These are phyloP conservation scores for Neonectria faginata DNA, from an alignment of 2,329 filamentous ascomycete species.

Conservation along the genomic window DNA sequence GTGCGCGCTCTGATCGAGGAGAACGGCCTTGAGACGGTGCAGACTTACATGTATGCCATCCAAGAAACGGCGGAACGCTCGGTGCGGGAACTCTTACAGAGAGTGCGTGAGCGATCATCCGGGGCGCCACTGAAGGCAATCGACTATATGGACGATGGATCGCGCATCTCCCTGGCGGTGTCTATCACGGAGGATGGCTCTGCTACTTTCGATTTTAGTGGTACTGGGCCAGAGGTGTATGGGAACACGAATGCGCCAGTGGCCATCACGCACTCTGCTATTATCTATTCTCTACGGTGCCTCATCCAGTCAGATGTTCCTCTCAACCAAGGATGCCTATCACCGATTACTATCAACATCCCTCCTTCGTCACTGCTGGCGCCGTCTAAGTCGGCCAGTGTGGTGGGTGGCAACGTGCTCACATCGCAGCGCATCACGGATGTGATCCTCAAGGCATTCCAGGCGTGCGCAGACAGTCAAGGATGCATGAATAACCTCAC, in stretches of 20 bases:
- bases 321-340: conserved; percentile 86
- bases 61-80: conserved; percentile 54
- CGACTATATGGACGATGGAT: conserved; percentile 87
- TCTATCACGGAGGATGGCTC: conserved; percentile 80
- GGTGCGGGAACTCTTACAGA: conserved; percentile 32
- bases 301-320: conserved; percentile 86
- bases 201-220: conserved; percentile 70
- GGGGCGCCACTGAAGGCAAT: conserved; percentile 44
- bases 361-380: conserved; percentile 79
- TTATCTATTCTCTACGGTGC: conserved; percentile 86
- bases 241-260: conserved; percentile 52
- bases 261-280: conserved; percentile 63
- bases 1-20: conserved; percentile 79
- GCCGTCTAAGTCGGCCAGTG: conserved; percentile 80
- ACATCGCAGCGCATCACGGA: conserved; percentile 56
- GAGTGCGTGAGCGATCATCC: conserved; percentile 30
- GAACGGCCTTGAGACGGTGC: conserved; percentile 77
- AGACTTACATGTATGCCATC: conserved; percentile 65
- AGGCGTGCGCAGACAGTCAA: conserved; percentile 80
- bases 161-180: conserved; percentile 79
- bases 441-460: conserved; percentile 72
- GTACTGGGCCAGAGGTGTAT: conserved; percentile 48
- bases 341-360: conserved; percentile 80
- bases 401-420: conserved; percentile 83
- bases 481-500: conserved; percentile 86